Conservation (phyloP, 192 early-diverging fungal genomes). For the Linnemannia exigua region DNA sequence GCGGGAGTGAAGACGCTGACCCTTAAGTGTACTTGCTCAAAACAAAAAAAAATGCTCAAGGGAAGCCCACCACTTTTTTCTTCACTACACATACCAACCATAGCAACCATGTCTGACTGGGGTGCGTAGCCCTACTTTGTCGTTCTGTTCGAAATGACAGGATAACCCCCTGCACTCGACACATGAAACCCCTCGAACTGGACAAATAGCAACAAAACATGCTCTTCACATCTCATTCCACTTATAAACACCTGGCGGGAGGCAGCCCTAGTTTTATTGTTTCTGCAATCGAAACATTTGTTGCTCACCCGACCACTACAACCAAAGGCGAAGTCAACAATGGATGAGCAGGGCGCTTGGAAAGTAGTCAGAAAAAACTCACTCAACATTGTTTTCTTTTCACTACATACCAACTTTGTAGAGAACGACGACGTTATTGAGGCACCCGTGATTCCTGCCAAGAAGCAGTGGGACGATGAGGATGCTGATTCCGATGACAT, state of each 20-base stretch:
- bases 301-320: neutral
- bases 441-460: constrained; percentile 53
- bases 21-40: neutral
- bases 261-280: neutral
- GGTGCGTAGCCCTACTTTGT: constrained; percentile 41
- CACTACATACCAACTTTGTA: constrained; percentile 18
- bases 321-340: neutral
- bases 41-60: constrained; percentile 8
- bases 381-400: neutral
- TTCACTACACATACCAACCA: constrained; percentile 7
- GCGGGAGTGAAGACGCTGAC: neutral
- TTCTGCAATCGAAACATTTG: neutral
- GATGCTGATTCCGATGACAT: constrained; percentile 70
- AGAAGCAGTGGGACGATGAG: constrained; percentile 78
- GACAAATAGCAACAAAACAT: neutral
- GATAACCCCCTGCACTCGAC: neutral
- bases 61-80: constrained; percentile 1
- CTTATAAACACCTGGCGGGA: neutral
- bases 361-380: neutral
- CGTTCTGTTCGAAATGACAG: neutral
- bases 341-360: neutral
- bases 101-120: constrained; percentile 55
- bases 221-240: neutral
- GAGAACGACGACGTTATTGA: constrained; percentile 62
- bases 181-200: neutral